Percentiles rank a stretch among this genome's conserved stretches.
phyloP scores from a whole-genome alignment of 2,329 filamentous ascomycete genomes.

The Fusarium bulbicola region DNA sequence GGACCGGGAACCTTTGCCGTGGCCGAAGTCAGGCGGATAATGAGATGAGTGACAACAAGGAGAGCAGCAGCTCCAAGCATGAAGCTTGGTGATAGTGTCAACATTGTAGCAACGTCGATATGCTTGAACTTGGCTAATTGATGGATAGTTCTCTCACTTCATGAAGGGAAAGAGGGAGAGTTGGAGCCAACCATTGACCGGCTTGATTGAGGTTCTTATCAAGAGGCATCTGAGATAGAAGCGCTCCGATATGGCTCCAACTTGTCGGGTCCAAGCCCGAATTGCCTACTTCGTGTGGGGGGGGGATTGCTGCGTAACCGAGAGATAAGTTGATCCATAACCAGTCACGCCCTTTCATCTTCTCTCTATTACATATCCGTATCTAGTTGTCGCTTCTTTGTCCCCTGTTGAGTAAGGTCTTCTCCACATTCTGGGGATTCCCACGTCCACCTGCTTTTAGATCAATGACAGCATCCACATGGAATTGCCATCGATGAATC shows the following conservation, averaged over 20 bases:
- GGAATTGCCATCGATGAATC: neutral
- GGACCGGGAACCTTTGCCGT: conserved; percentile 59
- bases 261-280: conserved; percentile 15
- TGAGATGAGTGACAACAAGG: conserved; percentile 41
- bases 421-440: conserved; percentile 22
- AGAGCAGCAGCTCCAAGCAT: conserved; percentile 34
- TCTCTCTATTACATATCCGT: conserved; percentile 11
- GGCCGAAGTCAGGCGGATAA: conserved; percentile 46
- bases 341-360: conserved; percentile 3
- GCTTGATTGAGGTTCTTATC: conserved; percentile 31
- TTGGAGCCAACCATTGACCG: neutral
- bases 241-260: conserved; percentile 20
- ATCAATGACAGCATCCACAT: neutral
- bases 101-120: conserved; percentile 24
- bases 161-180: neutral
- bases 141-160: neutral
- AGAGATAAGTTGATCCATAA: conserved; percentile 6
- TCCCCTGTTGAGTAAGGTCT: conserved; percentile 11
- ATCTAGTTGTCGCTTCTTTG: conserved; percentile 12
- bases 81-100: conserved; percentile 44
- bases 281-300: conserved; percentile 20
- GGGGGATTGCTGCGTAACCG: conserved; percentile 4
- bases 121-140: neutral
- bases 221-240: conserved; percentile 9
- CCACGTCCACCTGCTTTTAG: neutral